Conservation (phyloP, 345 rosid species). For the Eucalyptus cloeziana region DNA sequence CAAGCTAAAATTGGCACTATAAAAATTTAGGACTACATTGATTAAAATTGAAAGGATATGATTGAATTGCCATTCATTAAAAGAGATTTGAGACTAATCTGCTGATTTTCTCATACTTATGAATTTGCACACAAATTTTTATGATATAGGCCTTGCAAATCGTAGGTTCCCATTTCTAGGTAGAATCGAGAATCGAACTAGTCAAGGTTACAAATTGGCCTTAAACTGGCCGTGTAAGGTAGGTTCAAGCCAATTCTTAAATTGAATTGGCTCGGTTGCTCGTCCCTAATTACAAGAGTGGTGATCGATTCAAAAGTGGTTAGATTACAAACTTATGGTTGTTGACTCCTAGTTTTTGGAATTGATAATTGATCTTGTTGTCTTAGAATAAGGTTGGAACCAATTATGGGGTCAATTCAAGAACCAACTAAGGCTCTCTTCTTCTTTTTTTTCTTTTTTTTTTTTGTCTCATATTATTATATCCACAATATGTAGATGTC, state of each 20-base stretch:
- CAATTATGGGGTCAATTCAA: neutral
- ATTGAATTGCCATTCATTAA: too few relatives aligned
- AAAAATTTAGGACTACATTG: neutral
- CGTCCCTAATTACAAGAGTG: neutral
- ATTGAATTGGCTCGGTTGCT: neutral
- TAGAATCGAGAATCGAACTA: neutral
- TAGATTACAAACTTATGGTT: neutral
- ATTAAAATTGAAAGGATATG: neutral
- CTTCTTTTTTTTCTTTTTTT: too few relatives aligned
- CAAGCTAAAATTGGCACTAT: neutral
- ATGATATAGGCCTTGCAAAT: too few relatives aligned
- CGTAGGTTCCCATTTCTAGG: neutral
- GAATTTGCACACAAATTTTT: neutral
- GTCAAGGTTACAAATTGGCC: neutral
- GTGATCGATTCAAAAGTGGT: neutral
- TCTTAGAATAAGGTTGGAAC: neutral
- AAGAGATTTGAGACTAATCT: neutral
- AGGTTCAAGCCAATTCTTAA: neutral
- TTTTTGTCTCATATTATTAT: neutral
- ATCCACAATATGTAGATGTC: neutral
- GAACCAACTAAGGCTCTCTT: neutral
- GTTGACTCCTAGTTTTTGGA: neutral
- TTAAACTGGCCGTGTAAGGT: neutral
- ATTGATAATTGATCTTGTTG: neutral
- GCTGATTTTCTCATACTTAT: neutral